Conservation (phyloP, 2,329 filamentous ascomycete species). For the Diplocarpon rosae region DNA sequence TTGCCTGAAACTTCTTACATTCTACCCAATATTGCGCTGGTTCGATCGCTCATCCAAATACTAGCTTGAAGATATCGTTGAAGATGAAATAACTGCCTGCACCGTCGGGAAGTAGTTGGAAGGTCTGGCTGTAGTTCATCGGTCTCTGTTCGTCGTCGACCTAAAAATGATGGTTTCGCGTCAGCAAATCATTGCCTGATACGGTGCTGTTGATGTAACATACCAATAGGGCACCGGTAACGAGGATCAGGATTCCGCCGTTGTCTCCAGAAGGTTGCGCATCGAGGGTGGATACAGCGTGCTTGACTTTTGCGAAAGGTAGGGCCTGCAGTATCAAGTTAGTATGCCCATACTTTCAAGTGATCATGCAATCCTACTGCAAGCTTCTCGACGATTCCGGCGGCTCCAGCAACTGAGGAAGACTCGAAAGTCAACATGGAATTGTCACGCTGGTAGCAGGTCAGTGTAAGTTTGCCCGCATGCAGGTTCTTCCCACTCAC, state of each 20-base stretch:
- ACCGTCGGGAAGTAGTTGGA: slow-evolving; percentile 67
- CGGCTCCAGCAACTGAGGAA: slow-evolving; percentile 49
- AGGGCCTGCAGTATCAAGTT: slow-evolving; percentile 43
- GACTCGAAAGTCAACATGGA: slow-evolving; percentile 95
- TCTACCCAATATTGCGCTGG: slow-evolving; percentile 14
- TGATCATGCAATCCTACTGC: slow-evolving; percentile 40
- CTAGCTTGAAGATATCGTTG: slow-evolving; percentile 92
- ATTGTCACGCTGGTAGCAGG: slow-evolving; percentile 49
- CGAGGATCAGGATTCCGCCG: slow-evolving; percentile 71
- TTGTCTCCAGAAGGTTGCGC: slow-evolving; percentile 62
- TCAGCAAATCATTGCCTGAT: slow-evolving; percentile 7
- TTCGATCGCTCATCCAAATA: slow-evolving; percentile 42
- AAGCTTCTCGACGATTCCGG: slow-evolving; percentile 69
- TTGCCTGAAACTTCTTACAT: slow-evolving; percentile 4
- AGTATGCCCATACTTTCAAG: slow-evolving; percentile 1
- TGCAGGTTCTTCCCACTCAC: slow-evolving; percentile 42
- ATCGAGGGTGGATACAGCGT: slow-evolving; percentile 68
- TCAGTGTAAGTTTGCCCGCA: slow-evolving; percentile 9
- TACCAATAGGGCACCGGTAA: slow-evolving; percentile 80
- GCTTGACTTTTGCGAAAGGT: slow-evolving; percentile 71
- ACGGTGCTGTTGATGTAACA: slow-evolving; percentile 7
- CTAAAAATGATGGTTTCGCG: slow-evolving; percentile 33
- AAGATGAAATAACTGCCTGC: slow-evolving; percentile 69
- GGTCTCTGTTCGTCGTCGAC: slow-evolving; percentile 76
- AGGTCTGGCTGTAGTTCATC: slow-evolving; percentile 85